Evolutionary conservation across 352 stramenopile genomes (phyloP).

Genomic region (Phytopythium mirpurense): DNA sequence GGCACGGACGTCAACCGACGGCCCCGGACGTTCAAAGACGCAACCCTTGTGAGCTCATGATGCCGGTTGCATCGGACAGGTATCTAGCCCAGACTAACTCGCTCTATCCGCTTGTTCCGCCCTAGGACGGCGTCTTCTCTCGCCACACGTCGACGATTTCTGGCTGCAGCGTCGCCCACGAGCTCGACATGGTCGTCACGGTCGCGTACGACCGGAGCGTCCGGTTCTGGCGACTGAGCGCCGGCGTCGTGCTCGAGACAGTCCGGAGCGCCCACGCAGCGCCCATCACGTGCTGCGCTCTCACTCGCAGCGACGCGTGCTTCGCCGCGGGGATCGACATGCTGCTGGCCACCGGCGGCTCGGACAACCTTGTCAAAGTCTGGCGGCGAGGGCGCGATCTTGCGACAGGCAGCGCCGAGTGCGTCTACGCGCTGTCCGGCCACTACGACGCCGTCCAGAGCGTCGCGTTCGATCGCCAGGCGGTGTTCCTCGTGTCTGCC

Average conservation of each 20-base stretch:
- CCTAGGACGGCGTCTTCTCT: slow-evolving; percentile 31
- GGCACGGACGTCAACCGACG: background rate
- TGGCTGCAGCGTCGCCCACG: slow-evolving; percentile 30
- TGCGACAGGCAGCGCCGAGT: slow-evolving; percentile 14
- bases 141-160: slow-evolving; percentile 46
- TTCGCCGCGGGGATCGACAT: slow-evolving; percentile 20
- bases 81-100: no score
- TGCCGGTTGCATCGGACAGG: no score
- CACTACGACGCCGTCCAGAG: slow-evolving; percentile 42
- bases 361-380: slow-evolving; percentile 65
- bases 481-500: slow-evolving; percentile 45
- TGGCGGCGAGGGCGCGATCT: slow-evolving; percentile 21
- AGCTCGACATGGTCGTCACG: slow-evolving; percentile 37
- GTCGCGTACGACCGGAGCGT: slow-evolving; percentile 42
- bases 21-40: slow-evolving; percentile 1
- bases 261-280: slow-evolving; percentile 36
- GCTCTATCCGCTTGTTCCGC: no score
- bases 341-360: slow-evolving; percentile 44
- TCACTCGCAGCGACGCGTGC: slow-evolving; percentile 26
- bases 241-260: slow-evolving; percentile 27
- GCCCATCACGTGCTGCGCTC: slow-evolving; percentile 42
- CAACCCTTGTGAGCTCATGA: slow-evolving; percentile 1
- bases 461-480: slow-evolving; percentile 34
- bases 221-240: slow-evolving; percentile 36
- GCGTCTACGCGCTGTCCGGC: slow-evolving; percentile 37